phyloP scores from a whole-genome alignment of 192 early-diverging fungal genomes.

The Funneliformis geosporum region DNA sequence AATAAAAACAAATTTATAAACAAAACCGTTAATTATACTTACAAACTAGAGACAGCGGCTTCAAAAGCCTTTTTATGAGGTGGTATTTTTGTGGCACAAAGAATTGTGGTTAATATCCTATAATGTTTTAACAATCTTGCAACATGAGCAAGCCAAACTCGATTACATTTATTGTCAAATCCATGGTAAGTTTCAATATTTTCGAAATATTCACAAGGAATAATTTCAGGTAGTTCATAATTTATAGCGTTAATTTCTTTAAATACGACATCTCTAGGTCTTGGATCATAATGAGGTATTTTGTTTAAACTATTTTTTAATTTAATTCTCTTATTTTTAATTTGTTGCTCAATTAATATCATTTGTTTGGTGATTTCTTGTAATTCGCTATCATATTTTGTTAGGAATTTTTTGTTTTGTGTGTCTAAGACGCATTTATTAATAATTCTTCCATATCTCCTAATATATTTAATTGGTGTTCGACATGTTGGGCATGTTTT shows the following conservation, averaged over 20 bases:
- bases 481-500: slow-evolving; percentile 22
- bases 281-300: neutral
- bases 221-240: neutral
- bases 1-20: neutral
- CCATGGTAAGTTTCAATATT: neutral
- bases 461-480: neutral
- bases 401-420: slow-evolving; percentile 26
- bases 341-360: neutral
- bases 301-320: neutral
- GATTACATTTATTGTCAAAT: neutral
- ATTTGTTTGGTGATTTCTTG: neutral
- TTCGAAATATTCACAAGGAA: neutral
- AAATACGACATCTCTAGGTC: neutral
- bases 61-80: neutral
- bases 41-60: neutral
- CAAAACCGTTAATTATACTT: neutral
- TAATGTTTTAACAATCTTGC: neutral
- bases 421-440: slow-evolving; percentile 18
- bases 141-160: neutral
- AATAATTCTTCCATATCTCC: slow-evolving; percentile 27
- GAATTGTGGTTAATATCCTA: neutral
- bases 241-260: neutral
- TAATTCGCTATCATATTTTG: neutral
- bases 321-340: neutral
- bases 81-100: neutral